phyloP scores from a whole-genome alignment of 2,329 filamentous ascomycete genomes.

The Talaromyces funiculosus region DNA sequence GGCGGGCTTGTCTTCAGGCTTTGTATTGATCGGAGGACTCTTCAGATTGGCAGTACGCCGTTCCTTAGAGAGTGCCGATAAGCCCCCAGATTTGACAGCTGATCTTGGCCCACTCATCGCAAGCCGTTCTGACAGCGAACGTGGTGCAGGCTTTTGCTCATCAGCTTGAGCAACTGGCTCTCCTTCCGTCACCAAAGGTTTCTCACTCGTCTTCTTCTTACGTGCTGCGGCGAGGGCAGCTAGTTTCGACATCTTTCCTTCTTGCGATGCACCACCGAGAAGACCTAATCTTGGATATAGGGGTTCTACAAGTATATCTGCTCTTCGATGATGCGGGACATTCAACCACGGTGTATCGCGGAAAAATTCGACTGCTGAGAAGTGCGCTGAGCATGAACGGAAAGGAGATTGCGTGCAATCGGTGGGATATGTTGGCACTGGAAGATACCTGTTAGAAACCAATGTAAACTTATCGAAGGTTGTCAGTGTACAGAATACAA shows the following conservation, averaged over 20 bases:
- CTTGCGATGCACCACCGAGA: constrained; percentile 65
- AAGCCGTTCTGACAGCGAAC: constrained; percentile 36
- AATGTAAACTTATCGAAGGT: constrained; percentile 24
- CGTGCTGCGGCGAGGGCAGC: constrained; percentile 82
- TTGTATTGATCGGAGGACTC: constrained; percentile 11
- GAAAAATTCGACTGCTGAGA: constrained; percentile 61
- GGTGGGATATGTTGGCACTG: constrained; percentile 28
- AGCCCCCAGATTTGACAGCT: constrained; percentile 20
- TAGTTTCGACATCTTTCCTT: constrained; percentile 78
- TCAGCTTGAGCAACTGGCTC: background rate
- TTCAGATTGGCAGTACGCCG: constrained; percentile 16
- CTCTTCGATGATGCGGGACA: constrained; percentile 60
- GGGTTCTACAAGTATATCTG: constrained; percentile 58
- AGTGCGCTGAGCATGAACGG: constrained; percentile 24
- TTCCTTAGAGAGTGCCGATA: constrained; percentile 20
- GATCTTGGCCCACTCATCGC: constrained; percentile 16
- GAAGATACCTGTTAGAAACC: constrained; percentile 32
- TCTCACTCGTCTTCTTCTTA: constrained; percentile 72
- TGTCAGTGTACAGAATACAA: constrained; percentile 23
- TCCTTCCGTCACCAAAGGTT: constrained; percentile 23
- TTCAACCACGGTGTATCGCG: constrained; percentile 79
- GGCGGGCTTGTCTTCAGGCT: background rate
- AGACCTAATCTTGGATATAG: constrained; percentile 59
- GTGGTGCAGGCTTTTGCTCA: constrained; percentile 6
- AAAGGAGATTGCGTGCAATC: constrained; percentile 20